Percentiles rank a stretch among this genome's conserved stretches.
These are phyloP conservation scores for Candolleomyces aberdarensis DNA, from an alignment of 768 basidiomycete genomes.

Conservation along the genomic window DNA sequence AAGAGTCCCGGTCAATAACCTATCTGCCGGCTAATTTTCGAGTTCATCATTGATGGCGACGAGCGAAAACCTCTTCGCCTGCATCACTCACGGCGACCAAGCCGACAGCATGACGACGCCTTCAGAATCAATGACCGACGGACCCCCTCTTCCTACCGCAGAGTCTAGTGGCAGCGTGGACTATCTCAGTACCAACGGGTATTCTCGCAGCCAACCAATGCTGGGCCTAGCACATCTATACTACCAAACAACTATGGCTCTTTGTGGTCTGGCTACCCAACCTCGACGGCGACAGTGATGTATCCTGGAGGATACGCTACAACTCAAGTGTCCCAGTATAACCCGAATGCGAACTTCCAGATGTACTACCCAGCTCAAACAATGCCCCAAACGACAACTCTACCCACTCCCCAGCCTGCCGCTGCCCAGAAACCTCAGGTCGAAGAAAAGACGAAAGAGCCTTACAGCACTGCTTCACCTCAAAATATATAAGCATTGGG, in stretches of 20 bases:
- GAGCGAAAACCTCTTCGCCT: neutral
- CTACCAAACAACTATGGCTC: slow-evolving; percentile 9
- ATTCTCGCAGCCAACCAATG: slow-evolving; percentile 14
- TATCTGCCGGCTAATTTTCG: neutral
- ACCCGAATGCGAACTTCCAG: neutral
- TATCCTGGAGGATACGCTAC: neutral
- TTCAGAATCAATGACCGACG: slow-evolving; percentile 30
- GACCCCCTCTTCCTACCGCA: slow-evolving; percentile 38
- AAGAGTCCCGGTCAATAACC: neutral
- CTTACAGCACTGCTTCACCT: slow-evolving; percentile 12
- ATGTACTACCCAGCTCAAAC: neutral
- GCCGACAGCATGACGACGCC: neutral
- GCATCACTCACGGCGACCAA: neutral
- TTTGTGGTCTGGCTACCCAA: slow-evolving; percentile 10
- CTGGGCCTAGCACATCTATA: neutral
- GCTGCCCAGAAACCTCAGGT: neutral
- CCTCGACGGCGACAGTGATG: neutral
- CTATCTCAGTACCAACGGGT: neutral
- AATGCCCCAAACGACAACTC: neutral
- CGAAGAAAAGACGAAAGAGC: slow-evolving; percentile 1
- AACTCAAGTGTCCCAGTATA: neutral
- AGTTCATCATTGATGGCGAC: neutral
- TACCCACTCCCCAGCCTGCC: neutral
- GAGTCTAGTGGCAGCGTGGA: slow-evolving; percentile 18
- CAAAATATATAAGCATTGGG: slow-evolving; percentile 56